These are phyloP conservation scores for Petunia secreta DNA, from an alignment of 257 asterid species.

Conservation along the genomic window DNA sequence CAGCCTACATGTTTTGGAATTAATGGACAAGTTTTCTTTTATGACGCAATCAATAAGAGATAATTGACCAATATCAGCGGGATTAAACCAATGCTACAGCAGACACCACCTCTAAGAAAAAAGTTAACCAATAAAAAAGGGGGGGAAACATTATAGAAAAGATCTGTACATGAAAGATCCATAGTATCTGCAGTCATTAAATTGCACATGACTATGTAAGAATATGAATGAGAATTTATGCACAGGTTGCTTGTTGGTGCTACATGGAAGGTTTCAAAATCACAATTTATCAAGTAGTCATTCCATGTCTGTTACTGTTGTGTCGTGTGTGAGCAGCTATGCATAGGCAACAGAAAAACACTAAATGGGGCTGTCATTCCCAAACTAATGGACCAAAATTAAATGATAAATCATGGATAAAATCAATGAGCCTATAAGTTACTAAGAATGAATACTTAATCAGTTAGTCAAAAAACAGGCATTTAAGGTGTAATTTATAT, in stretches of 20 bases:
- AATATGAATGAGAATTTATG: background rate
- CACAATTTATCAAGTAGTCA: background rate
- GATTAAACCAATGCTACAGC: background rate
- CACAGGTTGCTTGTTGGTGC: background rate
- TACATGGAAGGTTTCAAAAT: background rate
- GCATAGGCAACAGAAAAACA: background rate
- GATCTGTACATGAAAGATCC: background rate
- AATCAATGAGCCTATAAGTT: background rate
- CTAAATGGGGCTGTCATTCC: background rate
- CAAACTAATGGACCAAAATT: background rate
- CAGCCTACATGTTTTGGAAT: background rate
- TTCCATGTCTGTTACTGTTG: background rate
- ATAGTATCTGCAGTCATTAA: background rate
- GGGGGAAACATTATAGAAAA: no score
- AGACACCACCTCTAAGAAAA: no score
- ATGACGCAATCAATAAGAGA: background rate
- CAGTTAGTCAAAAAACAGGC: background rate
- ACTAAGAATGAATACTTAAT: background rate
- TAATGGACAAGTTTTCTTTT: background rate
- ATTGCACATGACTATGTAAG: slow-evolving; percentile 1
- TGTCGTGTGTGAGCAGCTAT: background rate
- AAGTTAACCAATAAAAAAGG: background rate
- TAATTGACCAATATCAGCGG: background rate
- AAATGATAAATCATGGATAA: background rate
- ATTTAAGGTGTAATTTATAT: slow-evolving; percentile 16